phyloP scores from a whole-genome alignment of 805 yeast genomes.

The Ogataea methylovora region DNA sequence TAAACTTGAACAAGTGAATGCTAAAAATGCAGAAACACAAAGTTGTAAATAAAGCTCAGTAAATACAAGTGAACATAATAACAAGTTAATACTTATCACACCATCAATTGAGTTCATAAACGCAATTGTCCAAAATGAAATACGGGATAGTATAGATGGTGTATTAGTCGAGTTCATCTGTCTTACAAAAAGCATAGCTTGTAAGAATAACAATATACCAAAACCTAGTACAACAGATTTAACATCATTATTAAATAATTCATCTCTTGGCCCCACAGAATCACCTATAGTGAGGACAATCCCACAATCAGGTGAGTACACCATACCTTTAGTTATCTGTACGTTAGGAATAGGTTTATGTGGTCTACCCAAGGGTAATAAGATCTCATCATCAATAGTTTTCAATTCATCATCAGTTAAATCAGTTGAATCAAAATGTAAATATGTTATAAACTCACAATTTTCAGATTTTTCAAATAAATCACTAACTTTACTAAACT shows the following conservation, averaged over 20 bases:
- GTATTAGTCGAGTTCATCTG: conserved; percentile 71
- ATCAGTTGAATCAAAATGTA: conserved; percentile 62
- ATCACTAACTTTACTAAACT: conserved; percentile 27
- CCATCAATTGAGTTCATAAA: conserved; percentile 66
- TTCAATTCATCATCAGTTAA: conserved; percentile 44
- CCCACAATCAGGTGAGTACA: conserved; percentile 91
- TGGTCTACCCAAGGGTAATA: conserved; percentile 75
- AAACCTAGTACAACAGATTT: conserved; percentile 37
- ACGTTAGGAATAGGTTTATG: conserved; percentile 50
- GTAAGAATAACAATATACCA: conserved; percentile 37
- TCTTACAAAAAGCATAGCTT: conserved; percentile 49
- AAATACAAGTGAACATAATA: conserved; percentile 49
- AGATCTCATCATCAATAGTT: conserved; percentile 65
- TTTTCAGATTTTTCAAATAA: conserved; percentile 25
- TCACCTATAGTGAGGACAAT: conserved; percentile 33
- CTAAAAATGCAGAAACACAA: conserved; percentile 60
- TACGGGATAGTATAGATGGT: conserved; percentile 70
- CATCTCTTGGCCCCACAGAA: conserved; percentile 50
- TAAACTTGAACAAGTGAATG: conserved; percentile 61
- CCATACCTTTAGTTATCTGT: conserved; percentile 43
- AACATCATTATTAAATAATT: conserved; percentile 30
- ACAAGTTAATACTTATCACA: conserved; percentile 51
- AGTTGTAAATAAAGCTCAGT: conserved; percentile 57
- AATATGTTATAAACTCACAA: conserved; percentile 68
- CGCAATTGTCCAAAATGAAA: conserved; percentile 64